phyloP scores from a whole-genome alignment of 371 early-diverging fungal genomes.

The Syncephalastrum monosporum region DNA sequence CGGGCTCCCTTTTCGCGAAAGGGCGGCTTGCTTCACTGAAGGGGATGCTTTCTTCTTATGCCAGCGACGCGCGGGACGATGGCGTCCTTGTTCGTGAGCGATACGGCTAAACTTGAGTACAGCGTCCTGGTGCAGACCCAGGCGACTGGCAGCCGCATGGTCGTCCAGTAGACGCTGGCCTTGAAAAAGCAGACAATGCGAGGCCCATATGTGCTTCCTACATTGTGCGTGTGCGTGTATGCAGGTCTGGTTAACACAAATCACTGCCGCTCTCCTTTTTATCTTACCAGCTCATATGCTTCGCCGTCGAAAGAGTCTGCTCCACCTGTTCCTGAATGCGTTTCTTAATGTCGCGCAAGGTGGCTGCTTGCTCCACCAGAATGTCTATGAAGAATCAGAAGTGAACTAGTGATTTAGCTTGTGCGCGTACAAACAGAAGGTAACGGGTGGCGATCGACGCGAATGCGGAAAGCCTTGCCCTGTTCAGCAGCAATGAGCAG shows the following conservation, averaged over 20 bases:
- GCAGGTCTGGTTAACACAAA: background rate
- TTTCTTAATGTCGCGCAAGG: constrained; percentile 34
- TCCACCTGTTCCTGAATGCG: constrained; percentile 20
- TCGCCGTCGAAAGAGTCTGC: constrained; percentile 12
- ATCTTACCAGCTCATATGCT: constrained; percentile 29
- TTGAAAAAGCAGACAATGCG: constrained; percentile 27
- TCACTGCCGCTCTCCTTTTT: background rate
- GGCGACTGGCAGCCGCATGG: constrained; percentile 30
- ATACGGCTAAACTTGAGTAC: constrained; percentile 28
- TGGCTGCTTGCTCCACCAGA: constrained; percentile 33
- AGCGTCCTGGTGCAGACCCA: constrained; percentile 37
- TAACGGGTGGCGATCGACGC: constrained; percentile 28
- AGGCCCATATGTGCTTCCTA: constrained; percentile 46
- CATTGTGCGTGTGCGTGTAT: background rate
- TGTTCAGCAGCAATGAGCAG: constrained; percentile 38
- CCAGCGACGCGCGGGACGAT: constrained; percentile 31
- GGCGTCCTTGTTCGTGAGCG: constrained; percentile 28
- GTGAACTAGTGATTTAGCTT: background rate
- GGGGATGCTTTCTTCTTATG: background rate
- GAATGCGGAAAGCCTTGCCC: constrained; percentile 35
- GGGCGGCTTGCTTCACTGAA: too few species aligned
- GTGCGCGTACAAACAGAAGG: constrained; percentile 27
- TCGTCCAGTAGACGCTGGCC: constrained; percentile 27
- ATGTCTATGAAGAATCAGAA: constrained; percentile 16
- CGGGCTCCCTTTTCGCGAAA: too few species aligned